phyloP scores from a whole-genome alignment of 139 green algal species.

The Closterium sp. region DNA sequence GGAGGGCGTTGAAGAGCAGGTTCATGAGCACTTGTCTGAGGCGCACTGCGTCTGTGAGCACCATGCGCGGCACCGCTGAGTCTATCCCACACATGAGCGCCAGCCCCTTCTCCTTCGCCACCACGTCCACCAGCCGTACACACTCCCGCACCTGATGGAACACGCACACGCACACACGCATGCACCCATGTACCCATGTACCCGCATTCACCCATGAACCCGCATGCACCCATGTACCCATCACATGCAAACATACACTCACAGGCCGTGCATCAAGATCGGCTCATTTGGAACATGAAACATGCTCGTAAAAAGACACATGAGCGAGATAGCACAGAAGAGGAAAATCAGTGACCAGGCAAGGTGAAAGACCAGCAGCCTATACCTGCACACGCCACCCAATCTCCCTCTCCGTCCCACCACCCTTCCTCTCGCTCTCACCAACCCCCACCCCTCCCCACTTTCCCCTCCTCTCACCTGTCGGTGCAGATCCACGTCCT shows the following conservation, averaged over 20 bases:
- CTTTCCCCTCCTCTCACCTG: background rate
- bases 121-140: constrained; percentile 1
- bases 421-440: background rate
- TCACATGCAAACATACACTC: background rate
- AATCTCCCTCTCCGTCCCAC: background rate
- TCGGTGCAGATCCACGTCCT: background rate
- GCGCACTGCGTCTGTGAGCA: background rate
- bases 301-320: no score
- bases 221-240: background rate
- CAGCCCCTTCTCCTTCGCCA: constrained; percentile 7
- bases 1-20: constrained; percentile 2
- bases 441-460: no score
- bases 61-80: background rate
- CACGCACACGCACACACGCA: background rate
- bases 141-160: background rate
- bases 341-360: no score
- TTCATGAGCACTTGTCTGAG: background rate
- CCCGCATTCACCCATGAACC: background rate
- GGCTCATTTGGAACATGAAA: background rate
- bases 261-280: background rate
- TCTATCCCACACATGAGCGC: constrained; percentile 5
- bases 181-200: background rate
- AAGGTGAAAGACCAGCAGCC: background rate
- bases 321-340: no score
- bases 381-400: background rate